phyloP scores from a whole-genome alignment of 495 filamentous ascomycete genomes.

The Jackrogersella multiformis region DNA sequence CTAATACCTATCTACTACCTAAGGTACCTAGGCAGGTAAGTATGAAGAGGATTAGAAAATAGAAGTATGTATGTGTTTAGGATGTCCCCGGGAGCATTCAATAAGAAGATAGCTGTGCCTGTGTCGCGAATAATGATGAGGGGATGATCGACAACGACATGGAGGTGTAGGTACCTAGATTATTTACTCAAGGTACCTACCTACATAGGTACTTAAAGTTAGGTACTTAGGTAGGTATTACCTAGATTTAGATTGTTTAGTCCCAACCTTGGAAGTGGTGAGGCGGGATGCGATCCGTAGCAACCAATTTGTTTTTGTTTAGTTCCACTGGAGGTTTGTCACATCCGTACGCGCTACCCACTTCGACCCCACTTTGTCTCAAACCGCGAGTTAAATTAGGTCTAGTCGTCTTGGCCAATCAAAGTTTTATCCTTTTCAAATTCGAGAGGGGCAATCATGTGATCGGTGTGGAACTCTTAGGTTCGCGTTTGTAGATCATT shows the following conservation, averaged over 20 bases:
- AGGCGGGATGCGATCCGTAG: constrained; percentile 23
- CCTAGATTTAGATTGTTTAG: too few species aligned
- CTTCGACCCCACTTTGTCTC: constrained; percentile 2
- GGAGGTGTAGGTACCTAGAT: neutral
- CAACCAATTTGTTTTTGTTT: constrained; percentile 58
- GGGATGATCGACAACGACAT: constrained; percentile 1
- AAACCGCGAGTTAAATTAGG: too few species aligned
- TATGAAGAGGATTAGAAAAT: constrained; percentile 1
- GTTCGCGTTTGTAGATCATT: too few species aligned
- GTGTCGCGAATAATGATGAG: constrained; percentile 6
- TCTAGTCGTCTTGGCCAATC: constrained; percentile 25
- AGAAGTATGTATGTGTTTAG: neutral
- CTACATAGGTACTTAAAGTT: too few species aligned
- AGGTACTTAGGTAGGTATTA: too few species aligned
- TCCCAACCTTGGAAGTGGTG: too few species aligned
- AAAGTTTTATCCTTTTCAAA: too few species aligned
- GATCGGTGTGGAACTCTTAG: too few species aligned
- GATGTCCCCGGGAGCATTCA: constrained; percentile 10
- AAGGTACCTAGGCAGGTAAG: neutral
- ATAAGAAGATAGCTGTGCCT: constrained; percentile 14
- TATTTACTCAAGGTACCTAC: too few species aligned
- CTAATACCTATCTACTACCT: too few species aligned
- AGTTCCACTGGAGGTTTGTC: too few species aligned
- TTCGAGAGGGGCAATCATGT: neutral
- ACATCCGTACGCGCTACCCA: constrained; percentile 9